Base-by-base conservation (phyloP, 345 rosid genomes). In the Murraya paniculata region DNA sequence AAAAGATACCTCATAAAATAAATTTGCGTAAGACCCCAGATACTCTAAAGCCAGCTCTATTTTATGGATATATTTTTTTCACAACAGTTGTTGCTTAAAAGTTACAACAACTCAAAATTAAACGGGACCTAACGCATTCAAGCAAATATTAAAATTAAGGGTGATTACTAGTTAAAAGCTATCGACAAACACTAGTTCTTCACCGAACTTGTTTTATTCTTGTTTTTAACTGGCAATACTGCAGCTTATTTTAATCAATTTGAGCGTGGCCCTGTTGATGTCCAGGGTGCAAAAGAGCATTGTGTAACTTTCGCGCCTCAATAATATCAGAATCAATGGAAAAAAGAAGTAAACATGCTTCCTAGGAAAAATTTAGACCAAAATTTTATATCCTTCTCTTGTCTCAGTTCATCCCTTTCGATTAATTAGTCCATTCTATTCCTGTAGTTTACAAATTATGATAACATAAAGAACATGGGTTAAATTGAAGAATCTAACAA, bases 271-370 rank as follows among this genome's bases (percentile, higher is more conserved):
- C 67, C 9, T 39, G 57, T 31, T 19, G 21, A 28, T 61, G 68
- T 41, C 28, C 28, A 5, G 39, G 68, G 27, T 28, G 28, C 77
- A 36, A 9, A 18, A 16, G 6, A 36, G 53, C 35, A 58, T 59
- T 6, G 48, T 24, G 11, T 71, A 10, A 55, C 27, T 19, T 28
- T 14, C 6, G 8, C 3, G 25, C 18, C 7, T 2, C 7, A 5
- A 68, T 14, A 72, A 21, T 22, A 56, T 22, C 48, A n/a, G 16
- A 9, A 24, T n/a, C 55, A 11, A 14, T 48, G 19, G 19, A 48
- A 16, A 48, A 48, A 48, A 69, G 73, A 61, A 39, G 59, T 8
- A 60, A 74, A 30, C 59, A 45, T 62, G 77, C 27, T 73, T 73
- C 57, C 67, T 38, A 24, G 18, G 27, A 4, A 53, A 39, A 9